Conservation (phyloP, 768 basidiomycete genomes). For the Boletus pseudo-olivaceus region DNA sequence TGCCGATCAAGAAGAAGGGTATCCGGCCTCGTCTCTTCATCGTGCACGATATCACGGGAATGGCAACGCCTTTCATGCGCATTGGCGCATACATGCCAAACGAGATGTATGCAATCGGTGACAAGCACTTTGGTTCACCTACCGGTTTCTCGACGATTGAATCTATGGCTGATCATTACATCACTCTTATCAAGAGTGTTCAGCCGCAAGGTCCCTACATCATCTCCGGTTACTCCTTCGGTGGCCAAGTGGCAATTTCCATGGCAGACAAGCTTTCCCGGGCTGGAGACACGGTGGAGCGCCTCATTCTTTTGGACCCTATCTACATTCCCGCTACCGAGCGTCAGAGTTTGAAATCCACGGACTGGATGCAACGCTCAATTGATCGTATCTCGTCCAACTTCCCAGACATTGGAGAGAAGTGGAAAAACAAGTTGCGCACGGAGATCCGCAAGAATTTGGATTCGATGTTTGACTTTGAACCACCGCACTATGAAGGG, state of each 20-base stretch:
- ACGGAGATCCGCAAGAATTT: constrained; percentile 32
- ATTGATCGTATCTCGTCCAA: constrained; percentile 30
- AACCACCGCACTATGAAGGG: constrained; percentile 25
- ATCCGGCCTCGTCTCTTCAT: constrained; percentile 25
- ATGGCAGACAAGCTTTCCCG: constrained; percentile 24
- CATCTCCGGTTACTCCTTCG: constrained; percentile 27
- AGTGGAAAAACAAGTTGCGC: constrained; percentile 29
- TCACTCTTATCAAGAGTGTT: constrained; percentile 25
- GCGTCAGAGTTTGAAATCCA: constrained; percentile 29
- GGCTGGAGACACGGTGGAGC: constrained; percentile 24
- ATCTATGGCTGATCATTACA: constrained; percentile 32
- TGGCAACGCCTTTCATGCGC: constrained; percentile 32
- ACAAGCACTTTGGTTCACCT: constrained; percentile 29
- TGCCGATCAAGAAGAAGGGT: constrained; percentile 32
- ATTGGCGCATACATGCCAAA: constrained; percentile 31
- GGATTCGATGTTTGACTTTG: constrained; percentile 33
- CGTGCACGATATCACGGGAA: constrained; percentile 32
- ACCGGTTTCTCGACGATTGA: constrained; percentile 29
- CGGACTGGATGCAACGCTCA: constrained; percentile 29
- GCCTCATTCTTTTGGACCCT: constrained; percentile 28
- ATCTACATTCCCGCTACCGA: constrained; percentile 28
- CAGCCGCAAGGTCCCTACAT: constrained; percentile 28
- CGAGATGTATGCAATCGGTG: constrained; percentile 34
- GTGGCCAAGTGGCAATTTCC: constrained; percentile 28
- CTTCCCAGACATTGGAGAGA: constrained; percentile 32